These are phyloP conservation scores for Ophiostoma sp. DNA, from an alignment of 2,329 filamentous ascomycete genomes.

Conservation along the genomic window DNA sequence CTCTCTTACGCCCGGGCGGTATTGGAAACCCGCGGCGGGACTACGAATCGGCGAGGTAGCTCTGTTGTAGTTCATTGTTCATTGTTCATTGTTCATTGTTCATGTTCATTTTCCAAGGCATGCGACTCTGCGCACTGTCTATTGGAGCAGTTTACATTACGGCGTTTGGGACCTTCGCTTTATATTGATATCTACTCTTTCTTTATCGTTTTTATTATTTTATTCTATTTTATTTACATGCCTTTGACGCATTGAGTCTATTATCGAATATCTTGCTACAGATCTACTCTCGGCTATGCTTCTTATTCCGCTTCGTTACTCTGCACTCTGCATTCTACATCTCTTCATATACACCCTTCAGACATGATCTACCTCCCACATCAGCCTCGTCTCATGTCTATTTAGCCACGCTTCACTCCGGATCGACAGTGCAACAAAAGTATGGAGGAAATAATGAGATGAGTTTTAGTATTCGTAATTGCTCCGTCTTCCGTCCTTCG, in stretches of 20 bases:
- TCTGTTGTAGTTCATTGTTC: background rate
- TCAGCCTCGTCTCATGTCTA: background rate
- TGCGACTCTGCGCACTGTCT: background rate
- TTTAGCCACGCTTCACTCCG: background rate
- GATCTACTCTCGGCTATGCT: background rate
- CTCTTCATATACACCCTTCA: background rate
- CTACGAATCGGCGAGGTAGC: slow-evolving; percentile 15
- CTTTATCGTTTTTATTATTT: background rate
- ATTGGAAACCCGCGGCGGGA: slow-evolving; percentile 40
- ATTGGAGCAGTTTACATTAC: background rate
- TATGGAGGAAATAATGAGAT: background rate
- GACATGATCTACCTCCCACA: background rate
- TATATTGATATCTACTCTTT: background rate
- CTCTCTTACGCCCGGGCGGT: slow-evolving; percentile 46
- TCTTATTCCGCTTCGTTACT: background rate
- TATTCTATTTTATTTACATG: background rate
- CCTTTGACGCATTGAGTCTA: background rate
- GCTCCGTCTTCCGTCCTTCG: background rate
- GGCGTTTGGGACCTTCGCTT: background rate
- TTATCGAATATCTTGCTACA: background rate
- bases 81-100: too few species aligned
- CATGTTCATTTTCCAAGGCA: too few species aligned
- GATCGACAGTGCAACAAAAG: background rate
- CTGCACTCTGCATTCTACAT: background rate
- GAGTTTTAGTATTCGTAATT: background rate